phyloP scores from a whole-genome alignment of 2,329 filamentous ascomycete species.

The Neodidymelliopsis sp. region DNA sequence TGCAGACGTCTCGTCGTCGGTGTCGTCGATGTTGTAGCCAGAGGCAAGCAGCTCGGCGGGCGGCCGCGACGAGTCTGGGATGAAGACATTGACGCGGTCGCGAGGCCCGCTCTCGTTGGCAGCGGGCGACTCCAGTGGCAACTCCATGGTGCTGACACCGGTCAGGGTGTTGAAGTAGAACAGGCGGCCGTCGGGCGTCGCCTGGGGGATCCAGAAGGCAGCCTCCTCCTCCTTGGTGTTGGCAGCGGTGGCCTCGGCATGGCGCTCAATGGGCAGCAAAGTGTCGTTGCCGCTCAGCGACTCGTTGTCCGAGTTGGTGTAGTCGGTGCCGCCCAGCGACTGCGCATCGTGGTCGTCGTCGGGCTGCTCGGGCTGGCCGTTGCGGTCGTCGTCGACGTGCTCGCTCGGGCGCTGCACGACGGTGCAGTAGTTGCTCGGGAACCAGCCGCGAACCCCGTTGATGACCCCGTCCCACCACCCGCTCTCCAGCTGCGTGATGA shows the following conservation, averaged over 20 bases:
- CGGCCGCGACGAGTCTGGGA: conserved; percentile 88
- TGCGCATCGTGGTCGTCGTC: conserved; percentile 52
- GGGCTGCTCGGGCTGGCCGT: conserved; percentile 62
- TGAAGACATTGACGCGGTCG: conserved; percentile 85
- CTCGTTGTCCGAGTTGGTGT: conserved; percentile 56
- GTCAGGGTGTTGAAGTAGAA: conserved; percentile 99
- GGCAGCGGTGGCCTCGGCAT: conserved; percentile 50
- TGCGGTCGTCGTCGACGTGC: conserved; percentile 67
- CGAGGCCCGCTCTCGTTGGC: conserved; percentile 82
- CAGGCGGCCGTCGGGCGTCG: conserved; percentile 87
- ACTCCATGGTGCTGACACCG: conserved; percentile 90
- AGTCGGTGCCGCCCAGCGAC: conserved; percentile 52
- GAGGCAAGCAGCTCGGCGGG: conserved; percentile 91
- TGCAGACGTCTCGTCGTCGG: conserved; percentile 88
- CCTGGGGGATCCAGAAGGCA: conserved; percentile 98
- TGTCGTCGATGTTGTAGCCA: conserved; percentile 83
- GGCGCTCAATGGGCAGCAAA: conserved; percentile 71
- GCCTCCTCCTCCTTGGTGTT: conserved; percentile 78
- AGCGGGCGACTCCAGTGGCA: conserved; percentile 90
- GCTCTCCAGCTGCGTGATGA: conserved; percentile 96
- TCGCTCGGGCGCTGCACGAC: conserved; percentile 81
- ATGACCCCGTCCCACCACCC: conserved; percentile 99
- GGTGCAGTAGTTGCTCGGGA: conserved; percentile 98
- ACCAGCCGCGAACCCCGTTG: conserved; percentile 96
- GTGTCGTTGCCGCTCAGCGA: conserved; percentile 49